phyloP scores from a whole-genome alignment of 2,329 filamentous ascomycete species.

The Diaporthe humulicola region DNA sequence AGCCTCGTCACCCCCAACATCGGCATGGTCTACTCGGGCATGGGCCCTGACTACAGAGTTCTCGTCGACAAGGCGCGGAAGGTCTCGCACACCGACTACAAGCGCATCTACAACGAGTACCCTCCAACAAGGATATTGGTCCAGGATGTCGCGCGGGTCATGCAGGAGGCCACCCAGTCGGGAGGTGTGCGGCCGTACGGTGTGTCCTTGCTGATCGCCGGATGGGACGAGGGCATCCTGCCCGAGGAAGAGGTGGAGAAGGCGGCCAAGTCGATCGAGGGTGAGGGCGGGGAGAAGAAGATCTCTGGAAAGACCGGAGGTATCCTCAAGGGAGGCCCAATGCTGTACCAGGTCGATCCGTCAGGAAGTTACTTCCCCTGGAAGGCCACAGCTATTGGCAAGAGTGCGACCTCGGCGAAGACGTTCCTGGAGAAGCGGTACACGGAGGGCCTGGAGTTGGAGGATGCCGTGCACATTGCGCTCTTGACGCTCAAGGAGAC shows the following conservation, averaged over 20 bases:
- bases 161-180: slow-evolving; percentile 99
- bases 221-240: slow-evolving; percentile 97
- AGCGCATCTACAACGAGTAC: slow-evolving; percentile 99
- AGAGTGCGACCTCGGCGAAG: slow-evolving; percentile 98
- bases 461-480: slow-evolving; percentile 98
- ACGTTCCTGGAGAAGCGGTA: slow-evolving; percentile 99
- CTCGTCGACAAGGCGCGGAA: slow-evolving; percentile 98
- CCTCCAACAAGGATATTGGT: slow-evolving; percentile 99
- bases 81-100: slow-evolving; percentile 98
- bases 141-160: slow-evolving; percentile 96
- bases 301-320: slow-evolving; percentile 90
- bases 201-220: slow-evolving; percentile 93
- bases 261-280: slow-evolving; percentile 64
- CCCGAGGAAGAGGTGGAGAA: slow-evolving; percentile 80
- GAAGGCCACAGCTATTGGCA: slow-evolving; percentile 99
- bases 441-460: slow-evolving; percentile 94
- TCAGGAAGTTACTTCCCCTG: slow-evolving; percentile 98
- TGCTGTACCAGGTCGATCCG: slow-evolving; percentile 99
- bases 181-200: slow-evolving; percentile 98
- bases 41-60: slow-evolving; percentile 98
- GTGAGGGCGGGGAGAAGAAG: slow-evolving; percentile 78
- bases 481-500: slow-evolving; percentile 98
- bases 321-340: slow-evolving; percentile 94
- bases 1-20: slow-evolving; percentile 99
- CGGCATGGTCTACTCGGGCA: slow-evolving; percentile 99